Percentiles rank a stretch among this genome's conserved stretches.
phyloP scores from a whole-genome alignment of 805 yeast species.

The Kuraishia floccosa region DNA sequence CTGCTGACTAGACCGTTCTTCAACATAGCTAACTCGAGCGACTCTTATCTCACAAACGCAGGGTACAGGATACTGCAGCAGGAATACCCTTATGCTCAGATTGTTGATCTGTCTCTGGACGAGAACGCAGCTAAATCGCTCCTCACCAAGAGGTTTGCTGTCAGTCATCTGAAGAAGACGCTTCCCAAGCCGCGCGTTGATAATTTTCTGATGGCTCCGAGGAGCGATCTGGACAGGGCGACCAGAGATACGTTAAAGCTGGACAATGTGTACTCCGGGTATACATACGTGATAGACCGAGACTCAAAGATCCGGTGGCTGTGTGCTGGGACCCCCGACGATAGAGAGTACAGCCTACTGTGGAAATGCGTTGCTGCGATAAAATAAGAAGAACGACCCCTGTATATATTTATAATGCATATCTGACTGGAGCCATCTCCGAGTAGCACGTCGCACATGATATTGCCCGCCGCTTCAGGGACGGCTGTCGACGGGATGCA shows the following conservation, averaged over 20 bases:
- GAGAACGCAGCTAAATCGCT: constrained; percentile 63
- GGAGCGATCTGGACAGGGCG: constrained; percentile 44
- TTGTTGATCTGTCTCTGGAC: constrained; percentile 67
- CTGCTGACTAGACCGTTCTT: constrained; percentile 54
- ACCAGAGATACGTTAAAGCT: constrained; percentile 49
- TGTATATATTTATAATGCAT: too few species aligned
- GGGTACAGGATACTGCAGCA: constrained; percentile 28
- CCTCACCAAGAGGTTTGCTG: constrained; percentile 22
- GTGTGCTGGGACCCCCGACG: constrained; percentile 69
- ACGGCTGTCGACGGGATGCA: too few species aligned
- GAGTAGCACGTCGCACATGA: too few species aligned
- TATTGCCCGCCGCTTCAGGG: too few species aligned
- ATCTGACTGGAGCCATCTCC: too few species aligned
- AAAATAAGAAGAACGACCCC: too few species aligned
- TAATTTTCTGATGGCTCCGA: constrained; percentile 47
- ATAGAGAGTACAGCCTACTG: constrained; percentile 48
- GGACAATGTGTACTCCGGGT: constrained; percentile 75
- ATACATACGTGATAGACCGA: constrained; percentile 66
- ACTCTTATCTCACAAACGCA: constrained; percentile 23
- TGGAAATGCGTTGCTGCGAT: constrained; percentile 60
- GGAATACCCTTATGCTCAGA: constrained; percentile 44
- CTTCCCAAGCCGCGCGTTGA: constrained; percentile 39
- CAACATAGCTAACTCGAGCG: constrained; percentile 27
- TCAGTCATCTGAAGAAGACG: constrained; percentile 27
- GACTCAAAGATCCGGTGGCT: constrained; percentile 82